Evolutionary conservation across 1,139 yeast genomes (phyloP).

Genomic region (Suhomyces taliae): DNA sequence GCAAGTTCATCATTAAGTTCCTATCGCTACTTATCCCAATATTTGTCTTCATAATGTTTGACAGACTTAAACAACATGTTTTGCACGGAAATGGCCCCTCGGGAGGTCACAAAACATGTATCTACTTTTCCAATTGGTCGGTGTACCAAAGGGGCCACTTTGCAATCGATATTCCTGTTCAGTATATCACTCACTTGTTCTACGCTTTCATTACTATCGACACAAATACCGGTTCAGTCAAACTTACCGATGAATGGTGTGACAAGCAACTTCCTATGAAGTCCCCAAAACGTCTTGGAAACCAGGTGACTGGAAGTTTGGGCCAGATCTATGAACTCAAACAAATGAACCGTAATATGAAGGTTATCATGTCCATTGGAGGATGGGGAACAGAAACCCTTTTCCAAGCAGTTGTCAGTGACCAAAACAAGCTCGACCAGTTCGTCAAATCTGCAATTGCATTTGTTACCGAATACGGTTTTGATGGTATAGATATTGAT

Average conservation of each 20-base stretch:
- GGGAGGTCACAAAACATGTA: constrained; percentile 22
- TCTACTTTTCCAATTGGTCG: constrained; percentile 64
- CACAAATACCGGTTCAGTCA: constrained; percentile 51
- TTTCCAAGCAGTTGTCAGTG: constrained; percentile 49
- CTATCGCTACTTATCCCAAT: background rate
- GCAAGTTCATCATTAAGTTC: background rate
- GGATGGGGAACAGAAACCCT: constrained; percentile 73
- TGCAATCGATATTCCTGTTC: constrained; percentile 65
- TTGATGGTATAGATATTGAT: constrained; percentile 92
- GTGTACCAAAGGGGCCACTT: constrained; percentile 63
- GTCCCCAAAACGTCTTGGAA: constrained; percentile 18
- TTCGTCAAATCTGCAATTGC: constrained; percentile 55
- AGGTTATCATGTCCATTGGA: constrained; percentile 75
- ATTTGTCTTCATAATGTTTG: background rate
- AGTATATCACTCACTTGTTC: constrained; percentile 62
- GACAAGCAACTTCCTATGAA: constrained; percentile 52
- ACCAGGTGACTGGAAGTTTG: constrained; percentile 47
- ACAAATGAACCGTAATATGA: constrained; percentile 47
- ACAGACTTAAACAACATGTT: background rate
- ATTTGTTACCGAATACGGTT: constrained; percentile 54
- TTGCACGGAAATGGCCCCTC: background rate
- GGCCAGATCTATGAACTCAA: constrained; percentile 59
- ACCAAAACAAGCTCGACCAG: constrained; percentile 31
- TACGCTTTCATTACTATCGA: constrained; percentile 75
- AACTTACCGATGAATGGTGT: constrained; percentile 66